Percentiles rank a stretch among this genome's conserved stretches.
Evolutionary conservation across 352 stramenopile genomes (phyloP).

Genomic region (Pythium utonaiense): DNA sequence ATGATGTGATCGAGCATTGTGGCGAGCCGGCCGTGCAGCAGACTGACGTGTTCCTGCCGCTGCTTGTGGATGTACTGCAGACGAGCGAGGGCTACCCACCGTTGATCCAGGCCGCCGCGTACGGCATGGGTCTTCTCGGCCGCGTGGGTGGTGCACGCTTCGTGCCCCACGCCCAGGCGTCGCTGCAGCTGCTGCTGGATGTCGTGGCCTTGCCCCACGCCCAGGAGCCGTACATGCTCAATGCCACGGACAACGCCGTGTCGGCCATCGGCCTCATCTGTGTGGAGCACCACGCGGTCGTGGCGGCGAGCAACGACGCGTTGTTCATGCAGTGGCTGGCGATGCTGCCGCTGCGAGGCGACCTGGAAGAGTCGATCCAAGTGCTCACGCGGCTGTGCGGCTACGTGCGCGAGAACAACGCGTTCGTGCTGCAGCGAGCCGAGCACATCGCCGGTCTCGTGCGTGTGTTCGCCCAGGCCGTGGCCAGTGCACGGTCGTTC

Average conservation of each 20-base stretch:
- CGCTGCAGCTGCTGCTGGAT: constrained; percentile 54
- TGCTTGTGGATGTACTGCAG: constrained; percentile 61
- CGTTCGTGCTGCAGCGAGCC: constrained; percentile 42
- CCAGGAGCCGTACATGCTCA: constrained; percentile 46
- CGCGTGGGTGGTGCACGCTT: constrained; percentile 51
- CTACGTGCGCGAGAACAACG: constrained; percentile 55
- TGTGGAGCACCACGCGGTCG: constrained; percentile 47
- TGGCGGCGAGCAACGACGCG: constrained; percentile 32
- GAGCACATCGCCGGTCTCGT: constrained; percentile 54
- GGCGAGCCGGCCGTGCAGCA: constrained; percentile 40
- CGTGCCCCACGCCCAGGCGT: constrained; percentile 40
- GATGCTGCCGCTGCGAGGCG: constrained; percentile 67
- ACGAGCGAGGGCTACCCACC: constrained; percentile 52
- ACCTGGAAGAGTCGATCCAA: constrained; percentile 69
- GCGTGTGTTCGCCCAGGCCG: constrained; percentile 50
- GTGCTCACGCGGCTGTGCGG: constrained; percentile 65
- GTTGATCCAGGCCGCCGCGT: constrained; percentile 66
- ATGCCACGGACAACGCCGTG: constrained; percentile 79
- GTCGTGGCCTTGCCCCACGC: constrained; percentile 54
- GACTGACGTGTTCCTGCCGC: constrained; percentile 62
- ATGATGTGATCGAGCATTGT: constrained; percentile 83
- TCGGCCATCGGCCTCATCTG: constrained; percentile 71
- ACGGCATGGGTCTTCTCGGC: constrained; percentile 70
- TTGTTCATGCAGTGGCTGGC: constrained; percentile 72
- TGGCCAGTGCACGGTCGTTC: constrained; percentile 39